These are phyloP conservation scores for Ogataea neopini DNA, from an alignment of 805 yeast species.

Conservation along the genomic window DNA sequence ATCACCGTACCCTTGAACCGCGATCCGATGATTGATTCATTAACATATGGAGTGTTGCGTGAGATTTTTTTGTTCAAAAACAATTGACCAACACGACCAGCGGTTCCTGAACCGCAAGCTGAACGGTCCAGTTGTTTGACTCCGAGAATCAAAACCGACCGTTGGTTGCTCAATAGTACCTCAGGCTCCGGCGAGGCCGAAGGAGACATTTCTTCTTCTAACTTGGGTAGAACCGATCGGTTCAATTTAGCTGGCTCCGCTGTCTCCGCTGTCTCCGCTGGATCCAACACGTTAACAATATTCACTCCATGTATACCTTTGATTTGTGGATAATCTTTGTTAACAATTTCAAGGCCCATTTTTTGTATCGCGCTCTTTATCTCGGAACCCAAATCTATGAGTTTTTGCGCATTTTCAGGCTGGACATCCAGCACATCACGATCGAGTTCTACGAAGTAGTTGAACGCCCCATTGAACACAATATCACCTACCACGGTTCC, in stretches of 20 bases:
- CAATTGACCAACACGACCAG: constrained; percentile 28
- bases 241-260: constrained; percentile 13
- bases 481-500: constrained; percentile 29
- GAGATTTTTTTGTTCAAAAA: constrained; percentile 18
- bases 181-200: not conserved
- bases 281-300: constrained; percentile 14
- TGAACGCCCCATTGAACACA: constrained; percentile 31
- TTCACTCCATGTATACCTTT: constrained; percentile 25
- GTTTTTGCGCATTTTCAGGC: constrained; percentile 21
- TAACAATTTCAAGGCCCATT: constrained; percentile 15
- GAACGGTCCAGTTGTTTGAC: constrained; percentile 31
- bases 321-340: constrained; percentile 28
- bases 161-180: constrained; percentile 13
- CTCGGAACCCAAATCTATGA: constrained; percentile 24
- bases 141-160: constrained; percentile 28
- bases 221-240: not conserved
- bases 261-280: constrained; percentile 6
- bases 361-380: constrained; percentile 18
- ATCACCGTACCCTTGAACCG: constrained; percentile 22
- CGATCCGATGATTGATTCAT: constrained; percentile 31
- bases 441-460: constrained; percentile 23
- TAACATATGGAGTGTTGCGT: constrained; percentile 14
- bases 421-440: constrained; percentile 14
- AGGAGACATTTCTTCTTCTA: too few species aligned
- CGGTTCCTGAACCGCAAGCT: constrained; percentile 33